Evolutionary conservation across 1,284 basidiomycete genomes (phyloP), one percentile per base, ranked within the genome.

Genomic region (Ganoderma leucocontextum): DNA sequence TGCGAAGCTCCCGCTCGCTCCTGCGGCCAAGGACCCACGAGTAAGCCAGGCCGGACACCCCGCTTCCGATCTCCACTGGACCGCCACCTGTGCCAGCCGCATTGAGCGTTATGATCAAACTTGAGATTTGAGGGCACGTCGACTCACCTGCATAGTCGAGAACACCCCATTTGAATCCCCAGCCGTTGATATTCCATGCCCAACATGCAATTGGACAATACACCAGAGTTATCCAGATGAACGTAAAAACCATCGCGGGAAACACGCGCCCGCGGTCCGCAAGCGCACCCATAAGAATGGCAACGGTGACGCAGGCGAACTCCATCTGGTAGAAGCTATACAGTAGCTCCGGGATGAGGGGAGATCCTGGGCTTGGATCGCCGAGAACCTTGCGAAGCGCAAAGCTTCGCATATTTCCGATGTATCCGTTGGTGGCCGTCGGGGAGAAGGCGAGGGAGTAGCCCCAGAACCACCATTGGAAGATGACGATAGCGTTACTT

Each of bases 241-340:
- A 98, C 33, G 90, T 89, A 78, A 98, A 92, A 38, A 97, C 83
- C 87, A 97, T 92, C 25, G 95, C 91, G 0, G 96, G 96, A 35
- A 96, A 84, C 47, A 97, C 90, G 53, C 96, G 87, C 15, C 94
- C 94, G 63, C 96, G 89, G 79, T 98, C 96, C 3, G 95, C 96
- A 17, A 97, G 89, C n/a, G 87, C 90, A 62, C 91, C 91, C 85
- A 95, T 86, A 38, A 94, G 79, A 68, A 94, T 93, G 44, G 84
- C 90, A 52, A 89, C 89, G 9, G 93, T 93, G 33, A 95, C 92
- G 66, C 91, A 91, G 8, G 90, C 93, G 75, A 95, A 95, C 81
- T 94, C 93, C 90, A 94, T 93, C 79, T 97, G 94, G 82, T 95
- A 96, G 79, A 95, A 93, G 70, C 91, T 91, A 82, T 95, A 96